Evolutionary conservation across 352 stramenopile genomes (phyloP), one percentile per base, ranked within the genome.

Genomic region (Phytophthora foliorum): DNA sequence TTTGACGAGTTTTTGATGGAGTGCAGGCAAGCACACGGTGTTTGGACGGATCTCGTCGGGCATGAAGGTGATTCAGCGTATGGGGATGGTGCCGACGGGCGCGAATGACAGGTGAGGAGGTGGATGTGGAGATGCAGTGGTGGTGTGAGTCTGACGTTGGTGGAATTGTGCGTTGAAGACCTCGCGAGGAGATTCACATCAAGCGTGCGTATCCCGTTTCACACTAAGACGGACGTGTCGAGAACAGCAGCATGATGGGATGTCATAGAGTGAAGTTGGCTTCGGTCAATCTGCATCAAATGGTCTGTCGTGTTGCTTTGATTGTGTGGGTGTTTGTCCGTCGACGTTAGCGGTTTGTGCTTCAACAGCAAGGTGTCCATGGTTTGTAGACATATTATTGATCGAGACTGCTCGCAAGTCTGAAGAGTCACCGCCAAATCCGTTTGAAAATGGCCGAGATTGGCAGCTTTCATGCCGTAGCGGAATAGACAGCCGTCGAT

Each of bases 41-140:
- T 97, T 98, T 74, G 95, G 95, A 13, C 87, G 93, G 27, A 95
- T 98, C 38, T 96, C 84, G 31, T 67, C 89, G 9, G 96, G 96
- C n/a, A 98, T 98, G 94, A 85, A 91, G 42, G 90, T 97, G 36
- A 91, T 98, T 55, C 88, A 98, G 72, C 88, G 91, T 58, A 94
- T 98, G 79, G 93, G 93, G 0, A 80, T 93, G 52, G 91, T 98
- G 5, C 93, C 90, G 9, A 98, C 91, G 0, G 90, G 91, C 6
- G 76, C 84, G 24, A 92, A 97, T 59, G 93, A 98, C 80, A 83
- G 88, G 84, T 97, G 57, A 36, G 57, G 49, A 21, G n/a, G n/a
- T 16, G 21, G 22, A 13, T 36, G 11, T 22, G 10, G 29, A 36
- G 6, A 6, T 36, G 21, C 8, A 44, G 5, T 8, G 32, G 3